These are phyloP conservation scores for Rhizopogon roseolus DNA, from an alignment of 768 basidiomycete genomes.

Conservation along the genomic window DNA sequence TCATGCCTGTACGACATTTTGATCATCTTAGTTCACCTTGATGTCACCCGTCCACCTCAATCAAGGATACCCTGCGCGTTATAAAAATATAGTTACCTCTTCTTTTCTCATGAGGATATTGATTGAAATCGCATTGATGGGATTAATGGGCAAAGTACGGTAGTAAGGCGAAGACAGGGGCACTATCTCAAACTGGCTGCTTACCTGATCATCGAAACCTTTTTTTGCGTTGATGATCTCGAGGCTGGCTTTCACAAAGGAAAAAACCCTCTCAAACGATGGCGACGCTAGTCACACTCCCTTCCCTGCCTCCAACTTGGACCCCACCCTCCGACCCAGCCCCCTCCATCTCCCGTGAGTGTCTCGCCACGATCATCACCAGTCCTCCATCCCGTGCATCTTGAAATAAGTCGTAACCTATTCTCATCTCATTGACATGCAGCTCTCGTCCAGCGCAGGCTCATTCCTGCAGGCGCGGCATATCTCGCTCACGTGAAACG, in stretches of 20 bases:
- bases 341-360: constrained; percentile 23
- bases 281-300: constrained; percentile 20
- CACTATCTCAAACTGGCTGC: too few species aligned
- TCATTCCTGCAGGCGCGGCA: constrained; percentile 86
- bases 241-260: not conserved
- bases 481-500: constrained; percentile 82
- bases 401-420: not conserved
- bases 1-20: too few species aligned
- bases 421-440: not conserved
- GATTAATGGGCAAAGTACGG: too few species aligned
- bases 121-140: too few species aligned
- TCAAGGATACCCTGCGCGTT: too few species aligned
- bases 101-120: not conserved
- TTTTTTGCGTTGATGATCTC: not conserved
- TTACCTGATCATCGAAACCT: constrained; percentile 1
- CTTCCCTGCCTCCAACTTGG: constrained; percentile 22
- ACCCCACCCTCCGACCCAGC: constrained; percentile 10
- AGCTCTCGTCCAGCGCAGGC: constrained; percentile 40
- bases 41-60: too few species aligned
- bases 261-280: constrained; percentile 8
- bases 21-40: too few species aligned
- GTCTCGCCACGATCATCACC: constrained; percentile 7
- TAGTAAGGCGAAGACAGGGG: too few species aligned
- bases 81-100: too few species aligned
- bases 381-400: not conserved